phyloP scores from a whole-genome alignment of 1,284 basidiomycete genomes.

The Fomitopsis palustris region DNA sequence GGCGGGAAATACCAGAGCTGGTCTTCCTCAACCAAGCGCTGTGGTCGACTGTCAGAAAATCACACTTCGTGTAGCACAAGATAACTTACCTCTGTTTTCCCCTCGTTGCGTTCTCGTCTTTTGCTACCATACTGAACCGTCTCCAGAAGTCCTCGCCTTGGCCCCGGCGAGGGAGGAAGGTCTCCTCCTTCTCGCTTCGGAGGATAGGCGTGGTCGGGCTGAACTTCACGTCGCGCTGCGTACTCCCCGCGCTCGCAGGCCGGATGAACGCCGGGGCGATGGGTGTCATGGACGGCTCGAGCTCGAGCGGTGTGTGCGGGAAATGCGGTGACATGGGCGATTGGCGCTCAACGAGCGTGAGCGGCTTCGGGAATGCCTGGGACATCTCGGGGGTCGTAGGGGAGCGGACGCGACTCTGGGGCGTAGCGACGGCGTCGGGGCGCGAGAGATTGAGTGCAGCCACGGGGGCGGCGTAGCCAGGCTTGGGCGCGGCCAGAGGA shows the following conservation, averaged over 20 bases:
- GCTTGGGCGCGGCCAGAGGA: slow-evolving; percentile 62
- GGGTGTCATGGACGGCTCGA: slow-evolving; percentile 72
- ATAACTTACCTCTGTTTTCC: slow-evolving; percentile 48
- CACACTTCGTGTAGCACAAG: background rate
- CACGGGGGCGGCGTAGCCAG: slow-evolving; percentile 69
- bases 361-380: slow-evolving; percentile 34
- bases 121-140: slow-evolving; percentile 78
- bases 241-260: slow-evolving; percentile 43
- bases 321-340: slow-evolving; percentile 29
- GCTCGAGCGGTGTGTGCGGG: slow-evolving; percentile 58
- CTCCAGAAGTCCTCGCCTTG: slow-evolving; percentile 82
- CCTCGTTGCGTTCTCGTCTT: slow-evolving; percentile 46
- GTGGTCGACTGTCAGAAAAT: background rate
- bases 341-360: slow-evolving; percentile 22
- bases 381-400: slow-evolving; percentile 36
- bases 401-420: slow-evolving; percentile 29
- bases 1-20: slow-evolving; percentile 42
- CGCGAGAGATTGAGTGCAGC: slow-evolving; percentile 55
- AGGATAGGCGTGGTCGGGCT: slow-evolving; percentile 51
- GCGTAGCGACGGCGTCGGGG: slow-evolving; percentile 39
- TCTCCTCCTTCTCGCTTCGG: slow-evolving; percentile 65
- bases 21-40: slow-evolving; percentile 70
- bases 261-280: slow-evolving; percentile 75
- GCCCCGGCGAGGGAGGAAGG: slow-evolving; percentile 58
- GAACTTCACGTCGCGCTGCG: slow-evolving; percentile 47